Evolutionary conservation across 495 filamentous ascomycete genomes (phyloP).

Genomic region (Penicillium malachiteum): DNA sequence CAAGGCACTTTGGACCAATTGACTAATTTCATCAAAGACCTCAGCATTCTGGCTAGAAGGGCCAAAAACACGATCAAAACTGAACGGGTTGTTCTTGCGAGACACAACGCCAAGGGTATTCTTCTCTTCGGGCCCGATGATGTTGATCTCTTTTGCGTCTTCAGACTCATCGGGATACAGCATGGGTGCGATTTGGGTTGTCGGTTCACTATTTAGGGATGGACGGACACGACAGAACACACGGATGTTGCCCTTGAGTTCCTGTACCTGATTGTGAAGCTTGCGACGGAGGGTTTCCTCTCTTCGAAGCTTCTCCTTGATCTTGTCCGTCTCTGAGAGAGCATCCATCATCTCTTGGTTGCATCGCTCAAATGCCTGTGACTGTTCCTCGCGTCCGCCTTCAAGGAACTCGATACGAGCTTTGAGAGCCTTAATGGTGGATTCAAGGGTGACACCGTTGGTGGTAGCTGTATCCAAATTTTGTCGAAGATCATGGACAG

Average conservation of each 20-base stretch:
- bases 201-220: constrained; percentile 54
- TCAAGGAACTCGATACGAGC: constrained; percentile 84
- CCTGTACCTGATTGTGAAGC: constrained; percentile 96
- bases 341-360: constrained; percentile 77
- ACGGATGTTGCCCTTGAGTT: constrained; percentile 98
- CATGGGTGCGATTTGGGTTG: constrained; percentile 64
- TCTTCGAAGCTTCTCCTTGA: constrained; percentile 78
- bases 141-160: constrained; percentile 81
- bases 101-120: constrained; percentile 73
- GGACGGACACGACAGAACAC: constrained; percentile 98
- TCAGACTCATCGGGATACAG: constrained; percentile 72
- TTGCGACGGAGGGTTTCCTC: constrained; percentile 91
- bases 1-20: constrained; percentile 92
- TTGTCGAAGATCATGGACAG: constrained; percentile 54
- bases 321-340: constrained; percentile 60
- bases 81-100: constrained; percentile 78
- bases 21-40: constrained; percentile 95
- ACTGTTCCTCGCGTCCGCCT: constrained; percentile 81
- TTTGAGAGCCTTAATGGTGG: constrained; percentile 68
- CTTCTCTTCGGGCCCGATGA: constrained; percentile 80
- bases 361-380: constrained; percentile 72
- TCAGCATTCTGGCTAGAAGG: constrained; percentile 75
- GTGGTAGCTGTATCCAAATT: constrained; percentile 64
- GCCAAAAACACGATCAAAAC: constrained; percentile 91
- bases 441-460: constrained; percentile 67